phyloP scores from a whole-genome alignment of 1,284 basidiomycete species.

The Tylopilus sp. region DNA sequence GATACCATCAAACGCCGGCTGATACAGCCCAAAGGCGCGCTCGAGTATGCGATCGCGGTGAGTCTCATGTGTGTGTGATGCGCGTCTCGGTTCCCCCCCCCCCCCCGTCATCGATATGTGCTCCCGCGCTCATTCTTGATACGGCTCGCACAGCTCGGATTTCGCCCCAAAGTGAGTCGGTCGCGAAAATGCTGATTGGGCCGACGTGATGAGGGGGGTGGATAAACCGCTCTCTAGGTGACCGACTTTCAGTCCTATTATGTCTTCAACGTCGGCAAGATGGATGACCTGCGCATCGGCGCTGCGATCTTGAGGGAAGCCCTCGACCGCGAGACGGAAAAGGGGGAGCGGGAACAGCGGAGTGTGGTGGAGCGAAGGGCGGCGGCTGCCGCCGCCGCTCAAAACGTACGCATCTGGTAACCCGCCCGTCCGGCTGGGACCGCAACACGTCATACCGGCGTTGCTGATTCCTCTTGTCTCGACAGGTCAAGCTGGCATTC shows the following conservation, averaged over 20 bases:
- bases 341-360: slow-evolving; percentile 46
- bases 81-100: too few relatives aligned
- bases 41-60: slow-evolving; percentile 76
- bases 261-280: slow-evolving; percentile 50
- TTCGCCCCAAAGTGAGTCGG: slow-evolving; percentile 52
- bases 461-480: neutral
- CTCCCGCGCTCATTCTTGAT: neutral
- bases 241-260: slow-evolving; percentile 62
- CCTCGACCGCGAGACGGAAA: slow-evolving; percentile 51
- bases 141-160: slow-evolving; percentile 53
- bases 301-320: slow-evolving; percentile 60
- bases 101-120: too few relatives aligned
- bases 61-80: slow-evolving; percentile 17
- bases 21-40: slow-evolving; percentile 60
- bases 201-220: too few relatives aligned
- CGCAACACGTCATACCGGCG: too few relatives aligned
- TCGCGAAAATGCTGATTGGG: neutral
- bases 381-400: slow-evolving; percentile 47
- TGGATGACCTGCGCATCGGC: slow-evolving; percentile 58
- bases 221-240: slow-evolving; percentile 24
- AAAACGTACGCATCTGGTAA: slow-evolving; percentile 46
- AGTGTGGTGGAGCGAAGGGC: slow-evolving; percentile 55
- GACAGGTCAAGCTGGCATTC: slow-evolving; percentile 66
- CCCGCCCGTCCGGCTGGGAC: neutral
- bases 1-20: slow-evolving; percentile 57